phyloP scores from a whole-genome alignment of 352 stramenopile genomes.

The Phytophthora palmivora region DNA sequence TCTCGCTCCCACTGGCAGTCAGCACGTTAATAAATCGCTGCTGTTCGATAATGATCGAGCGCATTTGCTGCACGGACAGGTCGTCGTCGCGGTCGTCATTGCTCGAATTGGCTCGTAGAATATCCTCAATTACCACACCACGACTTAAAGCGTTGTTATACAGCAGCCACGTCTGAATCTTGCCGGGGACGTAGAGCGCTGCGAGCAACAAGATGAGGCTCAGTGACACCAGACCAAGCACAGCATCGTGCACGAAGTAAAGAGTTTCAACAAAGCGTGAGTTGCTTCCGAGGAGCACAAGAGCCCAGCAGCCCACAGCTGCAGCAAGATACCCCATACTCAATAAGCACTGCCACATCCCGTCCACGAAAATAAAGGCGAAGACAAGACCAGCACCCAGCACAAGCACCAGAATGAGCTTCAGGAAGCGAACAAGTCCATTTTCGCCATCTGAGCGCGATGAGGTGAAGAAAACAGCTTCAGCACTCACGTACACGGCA shows the following conservation, averaged over 20 bases:
- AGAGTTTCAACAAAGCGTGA: constrained; percentile 90
- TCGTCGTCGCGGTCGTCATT: constrained; percentile 77
- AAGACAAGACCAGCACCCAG: constrained; percentile 79
- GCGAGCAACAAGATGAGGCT: constrained; percentile 92
- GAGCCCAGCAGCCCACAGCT: constrained; percentile 83
- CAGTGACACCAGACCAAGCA: constrained; percentile 94
- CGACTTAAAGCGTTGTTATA: constrained; percentile 97
- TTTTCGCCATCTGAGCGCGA: constrained; percentile 60
- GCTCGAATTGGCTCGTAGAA: constrained; percentile 85
- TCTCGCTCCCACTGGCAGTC: constrained; percentile 63
- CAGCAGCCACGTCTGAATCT: constrained; percentile 97
- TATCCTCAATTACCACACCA: constrained; percentile 97
- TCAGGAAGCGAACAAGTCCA: constrained; percentile 73
- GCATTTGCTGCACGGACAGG: constrained; percentile 77
- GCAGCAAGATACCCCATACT: constrained; percentile 94
- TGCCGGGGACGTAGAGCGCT: constrained; percentile 89
- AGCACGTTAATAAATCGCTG: constrained; percentile 78
- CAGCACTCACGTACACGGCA: constrained; percentile 70
- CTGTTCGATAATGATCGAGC: constrained; percentile 80
- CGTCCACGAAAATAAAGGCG: constrained; percentile 67
- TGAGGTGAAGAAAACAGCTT: constrained; percentile 64
- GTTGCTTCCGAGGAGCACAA: constrained; percentile 91
- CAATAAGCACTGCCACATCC: constrained; percentile 91
- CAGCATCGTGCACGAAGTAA: constrained; percentile 95
- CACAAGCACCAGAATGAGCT: constrained; percentile 79